Percentiles rank a stretch among this genome's conserved stretches.
phyloP scores from a whole-genome alignment of 495 filamentous ascomycete genomes.

The Darksidea phi region DNA sequence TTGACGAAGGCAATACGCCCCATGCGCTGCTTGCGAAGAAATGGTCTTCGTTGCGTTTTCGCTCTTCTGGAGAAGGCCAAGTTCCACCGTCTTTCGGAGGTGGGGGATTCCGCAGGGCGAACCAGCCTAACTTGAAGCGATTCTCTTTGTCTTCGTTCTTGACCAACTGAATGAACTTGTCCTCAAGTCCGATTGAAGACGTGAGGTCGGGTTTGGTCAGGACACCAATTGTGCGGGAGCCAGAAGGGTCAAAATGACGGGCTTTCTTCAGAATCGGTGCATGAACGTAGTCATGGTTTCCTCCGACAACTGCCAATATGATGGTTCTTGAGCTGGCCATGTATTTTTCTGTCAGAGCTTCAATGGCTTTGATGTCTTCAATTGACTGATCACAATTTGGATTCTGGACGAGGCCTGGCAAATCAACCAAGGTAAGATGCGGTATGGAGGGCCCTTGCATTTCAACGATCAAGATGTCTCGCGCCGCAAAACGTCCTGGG shows the following conservation, averaged over 20 bases:
- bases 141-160: background rate
- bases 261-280: constrained; percentile 3
- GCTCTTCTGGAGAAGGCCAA: background rate
- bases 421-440: background rate
- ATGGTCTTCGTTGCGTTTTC: background rate
- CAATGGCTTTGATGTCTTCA: background rate
- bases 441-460: background rate
- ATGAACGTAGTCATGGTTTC: constrained; percentile 15
- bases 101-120: background rate
- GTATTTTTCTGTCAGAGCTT: constrained; percentile 19
- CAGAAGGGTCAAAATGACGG: background rate
- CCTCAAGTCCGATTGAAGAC: background rate
- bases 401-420: background rate
- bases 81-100: background rate
- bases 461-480: background rate
- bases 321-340: constrained; percentile 24
- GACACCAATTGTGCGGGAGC: constrained; percentile 18
- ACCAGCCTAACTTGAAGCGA: background rate
- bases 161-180: background rate
- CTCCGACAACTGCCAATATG: constrained; percentile 27
- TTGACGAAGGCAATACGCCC: background rate
- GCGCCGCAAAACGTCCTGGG: background rate
- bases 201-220: constrained; percentile 7
- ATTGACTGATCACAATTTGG: background rate
- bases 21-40: background rate